Conservation (phyloP, 345 rosid species). For the Eucalyptus fibrosa region DNA sequence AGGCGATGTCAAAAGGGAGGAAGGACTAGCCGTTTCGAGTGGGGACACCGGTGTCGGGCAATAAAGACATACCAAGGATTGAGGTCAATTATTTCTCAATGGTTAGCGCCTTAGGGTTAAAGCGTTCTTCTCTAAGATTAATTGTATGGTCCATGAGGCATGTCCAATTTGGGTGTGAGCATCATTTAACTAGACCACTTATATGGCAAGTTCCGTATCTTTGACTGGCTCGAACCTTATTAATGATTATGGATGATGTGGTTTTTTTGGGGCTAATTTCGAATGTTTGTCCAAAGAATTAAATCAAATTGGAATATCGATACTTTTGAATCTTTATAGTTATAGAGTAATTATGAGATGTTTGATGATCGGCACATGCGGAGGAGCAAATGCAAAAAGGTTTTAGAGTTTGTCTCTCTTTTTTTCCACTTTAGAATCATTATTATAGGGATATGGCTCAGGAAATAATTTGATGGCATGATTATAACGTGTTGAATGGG, state of each 20-base stretch:
- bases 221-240: background rate
- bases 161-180: background rate
- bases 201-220: background rate
- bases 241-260: background rate
- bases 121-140: background rate
- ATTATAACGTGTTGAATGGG: background rate
- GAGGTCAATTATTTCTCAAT: background rate
- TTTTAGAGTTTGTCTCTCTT: background rate
- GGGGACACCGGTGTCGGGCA: background rate
- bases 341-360: background rate
- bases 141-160: background rate
- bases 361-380: background rate
- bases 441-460: background rate
- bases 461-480: background rate
- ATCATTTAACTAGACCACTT: background rate
- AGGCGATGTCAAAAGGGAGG: background rate
- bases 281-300: background rate
- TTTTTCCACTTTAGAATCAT: background rate
- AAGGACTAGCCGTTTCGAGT: background rate
- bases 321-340: accelerated
- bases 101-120: background rate
- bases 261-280: background rate
- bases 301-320: background rate
- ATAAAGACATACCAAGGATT: background rate
- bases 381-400: background rate